Base-by-base conservation (phyloP, 805 yeast genomes). In the Hanseniaspora jakobsenii region DNA sequence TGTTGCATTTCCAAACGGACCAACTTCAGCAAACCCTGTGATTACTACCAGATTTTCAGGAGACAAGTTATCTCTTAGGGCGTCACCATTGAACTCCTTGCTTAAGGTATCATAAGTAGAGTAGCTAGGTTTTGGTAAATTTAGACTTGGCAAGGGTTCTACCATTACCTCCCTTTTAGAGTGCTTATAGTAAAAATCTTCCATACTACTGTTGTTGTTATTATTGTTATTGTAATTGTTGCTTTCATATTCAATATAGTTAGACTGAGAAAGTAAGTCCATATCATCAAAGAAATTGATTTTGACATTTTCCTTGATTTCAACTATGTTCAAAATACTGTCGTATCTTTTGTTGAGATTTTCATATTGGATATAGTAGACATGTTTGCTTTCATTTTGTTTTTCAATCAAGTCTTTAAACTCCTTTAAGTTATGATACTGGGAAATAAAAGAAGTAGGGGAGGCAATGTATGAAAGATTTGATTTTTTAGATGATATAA, bases 1-100 rank as follows among this genome's bases (percentile, higher is more conserved):
- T 67, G 93, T 75, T 23, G 94, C 63, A 64, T 79, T 81, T 67
- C 94, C 94, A 86, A 91, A 84, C 49, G 94, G 94, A 52, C 93
- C 85, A 50, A 84, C 87, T 65, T 84, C 94, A 48, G 89, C 69
- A 64, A 83, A 84, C 56, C 94, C 94, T 37, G 94, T 83, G 40
- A 84, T 79, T 38, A 84, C 94, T 49, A 83, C 72, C 40, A 81
- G 82, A 44, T 74, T 70, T 56, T 81, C 87, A 51, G 82, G 75
- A 55, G 83, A 91, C 49, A 84, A 69, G 70, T 83, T 67, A 38
- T 85, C 87, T 58, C 76, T 78, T 54, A 83, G 70, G 41, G 76
- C 72, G 14, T 64, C 61, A 42, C 53, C 53, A 32, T 51, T 51
- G 35, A 81, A 63, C 36, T 70, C 55, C 34, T 65, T 55, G 64